Conservation (phyloP, 2,329 filamentous ascomycete genomes). For the Alternaria incomplexa region DNA sequence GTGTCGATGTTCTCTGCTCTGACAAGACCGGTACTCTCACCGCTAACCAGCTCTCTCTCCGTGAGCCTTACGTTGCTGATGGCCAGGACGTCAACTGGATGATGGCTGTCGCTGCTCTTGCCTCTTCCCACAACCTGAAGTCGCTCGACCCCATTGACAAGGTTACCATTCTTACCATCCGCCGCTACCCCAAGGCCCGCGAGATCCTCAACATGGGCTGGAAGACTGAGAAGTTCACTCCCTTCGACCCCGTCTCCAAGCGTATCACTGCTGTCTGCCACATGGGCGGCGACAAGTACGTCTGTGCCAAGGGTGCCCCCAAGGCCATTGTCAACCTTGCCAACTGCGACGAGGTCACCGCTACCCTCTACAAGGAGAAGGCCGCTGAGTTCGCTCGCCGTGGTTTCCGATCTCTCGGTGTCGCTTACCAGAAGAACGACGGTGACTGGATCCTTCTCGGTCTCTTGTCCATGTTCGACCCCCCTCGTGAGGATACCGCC, state of each 20-base stretch:
- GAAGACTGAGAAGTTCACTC: slow-evolving; percentile 78
- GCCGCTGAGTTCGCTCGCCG: slow-evolving; percentile 76
- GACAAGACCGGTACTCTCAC: slow-evolving; percentile 83
- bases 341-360: slow-evolving; percentile 69
- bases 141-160: slow-evolving; percentile 81
- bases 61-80: slow-evolving; percentile 77
- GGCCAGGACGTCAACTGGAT: slow-evolving; percentile 83
- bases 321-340: slow-evolving; percentile 75
- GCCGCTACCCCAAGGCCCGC: slow-evolving; percentile 77
- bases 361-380: slow-evolving; percentile 73
- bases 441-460: slow-evolving; percentile 76
- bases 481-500: slow-evolving; percentile 78
- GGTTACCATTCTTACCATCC: slow-evolving; percentile 76
- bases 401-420: slow-evolving; percentile 81
- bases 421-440: slow-evolving; percentile 78
- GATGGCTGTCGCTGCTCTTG: slow-evolving; percentile 80
- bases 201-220: slow-evolving; percentile 77
- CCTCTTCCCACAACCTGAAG: slow-evolving; percentile 80
- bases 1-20: slow-evolving; percentile 80
- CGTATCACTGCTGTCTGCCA: slow-evolving; percentile 74
- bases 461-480: slow-evolving; percentile 82
- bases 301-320: slow-evolving; percentile 78
- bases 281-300: slow-evolving; percentile 72
- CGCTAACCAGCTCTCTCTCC: slow-evolving; percentile 76
- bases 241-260: slow-evolving; percentile 81